These are phyloP conservation scores for Brettanomyces nanus DNA, from an alignment of 805 yeast genomes.

Conservation along the genomic window DNA sequence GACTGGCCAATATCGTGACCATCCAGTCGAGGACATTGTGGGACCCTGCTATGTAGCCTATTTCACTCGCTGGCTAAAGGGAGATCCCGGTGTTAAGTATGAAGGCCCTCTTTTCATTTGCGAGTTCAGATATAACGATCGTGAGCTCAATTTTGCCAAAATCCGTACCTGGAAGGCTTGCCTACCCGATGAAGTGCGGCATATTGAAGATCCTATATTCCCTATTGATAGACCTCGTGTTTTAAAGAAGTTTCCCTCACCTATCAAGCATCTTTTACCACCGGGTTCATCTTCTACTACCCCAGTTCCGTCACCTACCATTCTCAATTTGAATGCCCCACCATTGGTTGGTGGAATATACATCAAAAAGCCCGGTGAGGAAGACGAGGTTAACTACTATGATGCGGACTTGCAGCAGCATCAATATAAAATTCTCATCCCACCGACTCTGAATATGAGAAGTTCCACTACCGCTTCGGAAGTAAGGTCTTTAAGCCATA, in stretches of 20 bases:
- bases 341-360: constrained; percentile 93
- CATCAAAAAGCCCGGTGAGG: constrained; percentile 60
- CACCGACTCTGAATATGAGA: constrained; percentile 14
- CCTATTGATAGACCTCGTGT: constrained; percentile 59
- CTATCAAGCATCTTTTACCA: constrained; percentile 70
- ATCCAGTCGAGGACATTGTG: constrained; percentile 75
- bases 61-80: constrained; percentile 89
- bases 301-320: constrained; percentile 74
- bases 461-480: not conserved
- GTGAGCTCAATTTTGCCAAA: constrained; percentile 83
- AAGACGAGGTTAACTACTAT: constrained; percentile 70
- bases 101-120: constrained; percentile 88
- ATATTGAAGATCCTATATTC: constrained; percentile 69
- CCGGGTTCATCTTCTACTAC: constrained; percentile 64
- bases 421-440: constrained; percentile 23
- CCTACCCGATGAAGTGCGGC: constrained; percentile 92
- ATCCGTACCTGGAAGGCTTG: constrained; percentile 99
- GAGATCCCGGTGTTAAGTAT: constrained; percentile 75
- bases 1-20: constrained; percentile 95
- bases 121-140: constrained; percentile 89
- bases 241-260: constrained; percentile 73
- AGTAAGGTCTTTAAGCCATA: not conserved
- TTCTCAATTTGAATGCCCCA: constrained; percentile 81
- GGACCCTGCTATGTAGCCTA: constrained; percentile 94
- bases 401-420: constrained; percentile 20